These are phyloP conservation scores for Alternaria sp. DNA, from an alignment of 2,329 filamentous ascomycete genomes.

Conservation along the genomic window DNA sequence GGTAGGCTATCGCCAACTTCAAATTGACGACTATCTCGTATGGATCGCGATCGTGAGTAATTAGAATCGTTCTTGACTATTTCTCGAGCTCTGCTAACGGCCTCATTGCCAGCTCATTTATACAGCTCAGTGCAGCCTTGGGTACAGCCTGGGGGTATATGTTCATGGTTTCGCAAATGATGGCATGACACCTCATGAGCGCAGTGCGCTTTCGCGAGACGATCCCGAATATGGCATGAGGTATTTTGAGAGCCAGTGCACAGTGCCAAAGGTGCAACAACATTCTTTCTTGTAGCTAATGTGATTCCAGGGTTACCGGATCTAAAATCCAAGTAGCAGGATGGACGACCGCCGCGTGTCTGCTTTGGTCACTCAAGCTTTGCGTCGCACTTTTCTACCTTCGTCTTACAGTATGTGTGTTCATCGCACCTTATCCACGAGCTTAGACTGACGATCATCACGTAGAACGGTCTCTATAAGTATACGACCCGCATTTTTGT, in stretches of 20 bases:
- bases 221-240: not conserved
- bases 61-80: not conserved
- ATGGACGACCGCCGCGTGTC: constrained; percentile 62
- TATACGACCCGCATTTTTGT: not conserved
- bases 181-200: not conserved
- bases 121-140: not conserved
- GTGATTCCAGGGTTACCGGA: not conserved
- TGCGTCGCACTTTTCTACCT: constrained; percentile 66
- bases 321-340: constrained; percentile 51
- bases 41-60: not conserved
- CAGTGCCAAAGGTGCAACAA: not conserved
- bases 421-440: fast-evolving
- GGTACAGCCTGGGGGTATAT: not conserved
- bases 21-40: not conserved
- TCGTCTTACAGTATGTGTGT: constrained; percentile 52
- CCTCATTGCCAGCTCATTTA: not conserved
- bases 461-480: not conserved
- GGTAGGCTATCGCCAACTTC: not conserved
- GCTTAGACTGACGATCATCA: not conserved
- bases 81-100: not conserved
- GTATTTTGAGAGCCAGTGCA: not conserved
- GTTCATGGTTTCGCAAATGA: not conserved
- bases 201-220: not conserved
- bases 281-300: not conserved
- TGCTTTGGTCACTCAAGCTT: constrained; percentile 63